A percentile compares a stretch with the other conserved stretches of the same genome.
phyloP scores from a whole-genome alignment of 495 filamentous ascomycete species.

The Penicillium flavigenum region DNA sequence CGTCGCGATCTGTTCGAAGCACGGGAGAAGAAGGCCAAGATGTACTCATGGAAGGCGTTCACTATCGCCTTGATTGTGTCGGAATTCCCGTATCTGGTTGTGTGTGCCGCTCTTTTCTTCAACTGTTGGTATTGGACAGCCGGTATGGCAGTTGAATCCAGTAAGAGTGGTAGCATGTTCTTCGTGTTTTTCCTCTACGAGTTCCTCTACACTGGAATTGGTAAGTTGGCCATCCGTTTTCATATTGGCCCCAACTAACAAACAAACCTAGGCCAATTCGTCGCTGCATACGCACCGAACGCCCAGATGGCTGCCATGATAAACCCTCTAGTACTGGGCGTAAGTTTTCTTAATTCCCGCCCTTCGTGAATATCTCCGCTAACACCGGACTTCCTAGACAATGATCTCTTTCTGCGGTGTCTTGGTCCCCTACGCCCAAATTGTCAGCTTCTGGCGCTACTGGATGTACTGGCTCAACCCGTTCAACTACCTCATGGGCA shows the following conservation, averaged over 20 bases:
- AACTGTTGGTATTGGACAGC: constrained; percentile 53
- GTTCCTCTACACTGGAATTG: constrained; percentile 56
- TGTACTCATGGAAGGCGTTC: constrained; percentile 56
- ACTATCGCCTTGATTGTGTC: constrained; percentile 48
- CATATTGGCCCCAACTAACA: neutral
- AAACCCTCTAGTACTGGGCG: constrained; percentile 53
- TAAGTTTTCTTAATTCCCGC: neutral
- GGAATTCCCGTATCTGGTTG: constrained; percentile 51
- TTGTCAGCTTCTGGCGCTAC: constrained; percentile 63
- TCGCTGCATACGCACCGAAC: constrained; percentile 56
- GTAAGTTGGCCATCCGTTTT: constrained; percentile 13
- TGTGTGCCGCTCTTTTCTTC: constrained; percentile 51
- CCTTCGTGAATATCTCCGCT: neutral
- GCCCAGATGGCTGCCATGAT: constrained; percentile 55
- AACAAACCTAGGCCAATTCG: constrained; percentile 40
- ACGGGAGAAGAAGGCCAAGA: constrained; percentile 53
- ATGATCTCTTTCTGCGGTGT: constrained; percentile 56
- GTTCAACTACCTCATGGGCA: constrained; percentile 64
- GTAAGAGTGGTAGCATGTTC: constrained; percentile 53
- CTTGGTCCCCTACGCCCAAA: constrained; percentile 39
- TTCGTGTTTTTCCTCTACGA: constrained; percentile 55
- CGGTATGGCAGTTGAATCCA: constrained; percentile 34
- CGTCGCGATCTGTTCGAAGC: constrained; percentile 52
- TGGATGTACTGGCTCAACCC: constrained; percentile 74
- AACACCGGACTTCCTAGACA: constrained; percentile 17